Evolutionary conservation across 2,329 filamentous ascomycete species (phyloP).

Genomic region (Dactylellina leptospora): DNA sequence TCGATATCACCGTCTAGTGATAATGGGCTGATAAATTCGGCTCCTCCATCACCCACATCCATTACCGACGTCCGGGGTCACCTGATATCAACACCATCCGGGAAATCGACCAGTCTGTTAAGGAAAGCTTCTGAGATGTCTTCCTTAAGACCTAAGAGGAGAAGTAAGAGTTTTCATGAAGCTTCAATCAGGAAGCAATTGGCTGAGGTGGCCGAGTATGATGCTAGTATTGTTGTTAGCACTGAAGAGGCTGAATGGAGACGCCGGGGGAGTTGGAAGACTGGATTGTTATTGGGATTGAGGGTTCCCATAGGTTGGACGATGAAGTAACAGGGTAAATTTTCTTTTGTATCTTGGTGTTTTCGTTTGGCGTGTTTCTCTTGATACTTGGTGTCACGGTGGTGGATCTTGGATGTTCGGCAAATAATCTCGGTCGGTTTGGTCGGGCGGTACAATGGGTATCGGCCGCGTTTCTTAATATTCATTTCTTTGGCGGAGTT

Average conservation of each 20-base stretch:
- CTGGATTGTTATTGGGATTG: conserved; percentile 21
- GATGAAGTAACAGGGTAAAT: conserved; percentile 30
- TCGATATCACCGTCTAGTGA: conserved; percentile 1
- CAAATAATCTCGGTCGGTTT: background rate
- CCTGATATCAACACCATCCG: conserved; percentile 28
- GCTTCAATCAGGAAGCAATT: conserved; percentile 16
- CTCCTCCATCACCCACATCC: conserved; percentile 33
- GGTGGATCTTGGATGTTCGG: background rate
- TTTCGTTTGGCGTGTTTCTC: background rate
- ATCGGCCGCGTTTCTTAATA: background rate
- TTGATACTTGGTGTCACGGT: background rate
- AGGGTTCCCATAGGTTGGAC: conserved; percentile 43
- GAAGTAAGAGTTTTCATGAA: conserved; percentile 22
- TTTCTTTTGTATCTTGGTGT: background rate
- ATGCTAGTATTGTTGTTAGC: conserved; percentile 16
- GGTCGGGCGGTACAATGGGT: background rate
- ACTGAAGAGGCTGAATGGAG: conserved; percentile 31
- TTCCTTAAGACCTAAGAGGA: conserved; percentile 16
- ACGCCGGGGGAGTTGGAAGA: conserved; percentile 36
- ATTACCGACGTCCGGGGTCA: conserved; percentile 31
- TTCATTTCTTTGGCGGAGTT: conserved; percentile 1
- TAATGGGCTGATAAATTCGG: background rate
- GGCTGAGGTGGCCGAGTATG: conserved; percentile 41
- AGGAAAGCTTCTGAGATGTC: conserved; percentile 23
- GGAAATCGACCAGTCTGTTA: conserved; percentile 30